Base-by-base conservation (phyloP, 2,329 filamentous ascomycete genomes). In the Claviceps citrina region DNA sequence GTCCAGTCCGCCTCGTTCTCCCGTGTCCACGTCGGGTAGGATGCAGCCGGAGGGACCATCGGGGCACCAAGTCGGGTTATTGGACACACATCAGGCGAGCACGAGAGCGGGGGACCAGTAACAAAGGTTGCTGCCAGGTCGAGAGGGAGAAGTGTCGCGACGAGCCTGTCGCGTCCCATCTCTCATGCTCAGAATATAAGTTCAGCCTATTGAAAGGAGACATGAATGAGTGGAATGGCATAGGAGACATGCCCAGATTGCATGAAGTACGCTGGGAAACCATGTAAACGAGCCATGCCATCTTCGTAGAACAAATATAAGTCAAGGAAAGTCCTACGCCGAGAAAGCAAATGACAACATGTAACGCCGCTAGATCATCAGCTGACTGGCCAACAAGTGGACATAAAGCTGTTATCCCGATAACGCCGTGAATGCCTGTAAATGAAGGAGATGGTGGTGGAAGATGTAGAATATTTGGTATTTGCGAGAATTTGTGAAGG, bases 361-460 rank as follows among this genome's bases (percentile, higher is more conserved):
- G 46, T 56, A 51, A 62, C 58, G 59, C 59, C 59, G 52, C 53
- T 51, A 53, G 49, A 49, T 56, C 56, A 51, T 56, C 50, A 49
- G 48, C 45, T 37, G 45, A 43, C 47, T 50, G 54, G 55, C 50
- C 49, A 52, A 54, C 51, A 53, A 54, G 55, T 53, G 54, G 52
- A 53, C 57, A 58, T 24, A 55, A 51, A 60, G 53, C 54, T 59
- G 46, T 57, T 54, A 54, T 60, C 52, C 59, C 54, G 46, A 53
- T 50, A 64, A 65, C 62, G 62, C 62, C 62, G 49, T 55, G 47
- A 58, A 65, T 65, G 62, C 60, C 58, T 48, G 48, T 48, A 43
- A 47, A 44, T 43, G 42, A 43, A 45, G 42, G 43, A 44, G 40
- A 48, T 46, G 38, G 39, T 46, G 56, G 57, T 47, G 56, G 56